phyloP scores from a whole-genome alignment of 192 early-diverging fungal genomes.

The Linderina pennispora region DNA sequence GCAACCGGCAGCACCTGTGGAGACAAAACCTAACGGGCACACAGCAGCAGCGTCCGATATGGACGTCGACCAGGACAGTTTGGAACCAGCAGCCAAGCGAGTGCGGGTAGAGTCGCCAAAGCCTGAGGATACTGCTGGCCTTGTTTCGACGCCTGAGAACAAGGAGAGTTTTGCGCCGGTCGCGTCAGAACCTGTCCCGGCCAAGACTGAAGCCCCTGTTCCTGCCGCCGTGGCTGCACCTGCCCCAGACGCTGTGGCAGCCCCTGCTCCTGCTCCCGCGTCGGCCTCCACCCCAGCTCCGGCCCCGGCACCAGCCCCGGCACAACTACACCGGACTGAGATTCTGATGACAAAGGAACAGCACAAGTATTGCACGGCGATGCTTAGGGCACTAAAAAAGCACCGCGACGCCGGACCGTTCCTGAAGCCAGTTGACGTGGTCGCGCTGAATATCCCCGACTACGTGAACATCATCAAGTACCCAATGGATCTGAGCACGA shows the following conservation, averaged over 20 bases:
- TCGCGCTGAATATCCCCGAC: constrained; percentile 73
- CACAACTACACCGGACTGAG: not conserved
- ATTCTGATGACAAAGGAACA: constrained; percentile 70
- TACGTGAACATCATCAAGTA: constrained; percentile 65
- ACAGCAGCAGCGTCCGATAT: not conserved
- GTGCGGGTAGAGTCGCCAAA: constrained; percentile 18
- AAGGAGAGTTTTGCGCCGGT: not conserved
- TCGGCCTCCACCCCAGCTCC: too few species aligned
- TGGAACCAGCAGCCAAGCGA: constrained; percentile 26
- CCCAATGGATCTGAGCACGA: constrained; percentile 77
- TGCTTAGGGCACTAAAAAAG: constrained; percentile 67
- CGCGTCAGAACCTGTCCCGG: not conserved
- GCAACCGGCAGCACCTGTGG: not conserved
- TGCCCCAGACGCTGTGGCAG: not conserved
- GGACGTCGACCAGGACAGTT: not conserved
- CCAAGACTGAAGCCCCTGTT: not conserved
- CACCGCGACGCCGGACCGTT: constrained; percentile 86
- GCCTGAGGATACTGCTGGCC: not conserved
- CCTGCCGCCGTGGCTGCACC: not conserved
- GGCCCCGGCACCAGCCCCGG: constrained; percentile 1
- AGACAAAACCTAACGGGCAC: not conserved
- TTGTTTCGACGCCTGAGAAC: too few species aligned
- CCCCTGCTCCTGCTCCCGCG: not conserved
- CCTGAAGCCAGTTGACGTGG: constrained; percentile 71
- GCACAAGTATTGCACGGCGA: constrained; percentile 71